phyloP scores from a whole-genome alignment of 176 grass and related monocot genomes.

The Ananas comosus region DNA sequence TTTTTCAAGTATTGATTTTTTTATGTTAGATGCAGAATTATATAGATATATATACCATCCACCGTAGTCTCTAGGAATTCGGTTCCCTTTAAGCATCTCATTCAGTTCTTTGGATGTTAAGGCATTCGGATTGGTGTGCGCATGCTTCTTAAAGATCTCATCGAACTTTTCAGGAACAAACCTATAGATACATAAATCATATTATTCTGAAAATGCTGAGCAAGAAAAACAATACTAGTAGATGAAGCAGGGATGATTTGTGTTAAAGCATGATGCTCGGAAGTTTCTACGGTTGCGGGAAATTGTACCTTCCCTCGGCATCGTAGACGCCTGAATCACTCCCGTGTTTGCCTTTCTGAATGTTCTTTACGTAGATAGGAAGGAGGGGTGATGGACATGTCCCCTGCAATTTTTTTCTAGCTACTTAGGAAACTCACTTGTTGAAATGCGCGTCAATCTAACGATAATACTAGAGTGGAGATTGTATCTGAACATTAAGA shows the following conservation, averaged over 20 bases:
- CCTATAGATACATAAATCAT: conserved; percentile 15
- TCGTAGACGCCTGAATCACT: conserved; percentile 68
- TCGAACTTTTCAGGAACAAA: conserved; percentile 70
- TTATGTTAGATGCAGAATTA: conserved; percentile 1
- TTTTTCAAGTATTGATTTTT: no score
- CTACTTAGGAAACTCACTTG: background rate
- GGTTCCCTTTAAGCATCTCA: conserved; percentile 51
- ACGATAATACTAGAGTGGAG: no score
- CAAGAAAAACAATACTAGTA: background rate
- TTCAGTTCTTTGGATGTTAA: conserved; percentile 42
- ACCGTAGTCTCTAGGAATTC: conserved; percentile 41
- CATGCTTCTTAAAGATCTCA: conserved; percentile 68
- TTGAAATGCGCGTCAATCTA: no score
- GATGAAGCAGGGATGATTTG: no score
- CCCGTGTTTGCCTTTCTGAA: conserved; percentile 64
- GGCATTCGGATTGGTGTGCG: conserved; percentile 45
- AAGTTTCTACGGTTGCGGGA: background rate
- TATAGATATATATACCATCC: conserved; percentile 36
- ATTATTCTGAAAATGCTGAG: background rate
- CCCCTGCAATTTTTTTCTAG: conserved; percentile 26
- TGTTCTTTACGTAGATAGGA: conserved; percentile 72
- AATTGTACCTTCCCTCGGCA: conserved; percentile 50
- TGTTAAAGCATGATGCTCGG: no score
- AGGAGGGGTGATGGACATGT: conserved; percentile 29
- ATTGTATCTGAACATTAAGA: no score